Conservation (phyloP, 768 basidiomycete genomes). For the Cystobasidium tubakii region DNA sequence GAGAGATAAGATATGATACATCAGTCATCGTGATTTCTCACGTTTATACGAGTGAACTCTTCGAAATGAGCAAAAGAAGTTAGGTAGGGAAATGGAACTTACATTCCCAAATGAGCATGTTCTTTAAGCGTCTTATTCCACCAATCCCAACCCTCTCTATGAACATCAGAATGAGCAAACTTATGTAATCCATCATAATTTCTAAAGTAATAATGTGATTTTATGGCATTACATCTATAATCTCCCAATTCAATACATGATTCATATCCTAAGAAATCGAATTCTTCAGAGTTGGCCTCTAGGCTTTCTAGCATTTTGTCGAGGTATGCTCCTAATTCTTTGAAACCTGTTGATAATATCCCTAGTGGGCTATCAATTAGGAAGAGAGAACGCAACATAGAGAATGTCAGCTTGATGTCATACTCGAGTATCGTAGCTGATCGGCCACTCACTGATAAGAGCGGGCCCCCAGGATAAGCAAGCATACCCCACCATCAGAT, state of each 20-base stretch:
- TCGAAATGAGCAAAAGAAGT: too few species aligned
- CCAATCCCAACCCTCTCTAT: constrained; percentile 17
- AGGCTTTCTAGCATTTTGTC: neutral
- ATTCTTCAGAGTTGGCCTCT: neutral
- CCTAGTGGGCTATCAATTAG: neutral
- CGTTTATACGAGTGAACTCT: too few species aligned
- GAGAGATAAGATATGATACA: neutral
- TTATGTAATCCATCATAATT: constrained; percentile 11
- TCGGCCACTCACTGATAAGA: constrained; percentile 15
- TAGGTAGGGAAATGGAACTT: neutral
- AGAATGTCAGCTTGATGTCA: neutral
- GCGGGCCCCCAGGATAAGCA: constrained; percentile 1
- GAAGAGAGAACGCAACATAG: neutral
- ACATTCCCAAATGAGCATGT: constrained; percentile 9
- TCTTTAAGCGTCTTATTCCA: neutral
- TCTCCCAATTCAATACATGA: neutral
- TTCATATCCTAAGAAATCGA: neutral
- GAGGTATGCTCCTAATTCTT: neutral
- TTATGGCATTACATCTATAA: neutral
- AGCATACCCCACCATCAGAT: constrained; percentile 7
- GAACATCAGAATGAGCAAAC: constrained; percentile 13
- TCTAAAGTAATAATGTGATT: neutral
- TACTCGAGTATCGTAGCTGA: neutral
- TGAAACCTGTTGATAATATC: neutral
- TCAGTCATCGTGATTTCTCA: too few species aligned